phyloP scores from a whole-genome alignment of 768 basidiomycete species.

The Tubosaeta sp. region DNA sequence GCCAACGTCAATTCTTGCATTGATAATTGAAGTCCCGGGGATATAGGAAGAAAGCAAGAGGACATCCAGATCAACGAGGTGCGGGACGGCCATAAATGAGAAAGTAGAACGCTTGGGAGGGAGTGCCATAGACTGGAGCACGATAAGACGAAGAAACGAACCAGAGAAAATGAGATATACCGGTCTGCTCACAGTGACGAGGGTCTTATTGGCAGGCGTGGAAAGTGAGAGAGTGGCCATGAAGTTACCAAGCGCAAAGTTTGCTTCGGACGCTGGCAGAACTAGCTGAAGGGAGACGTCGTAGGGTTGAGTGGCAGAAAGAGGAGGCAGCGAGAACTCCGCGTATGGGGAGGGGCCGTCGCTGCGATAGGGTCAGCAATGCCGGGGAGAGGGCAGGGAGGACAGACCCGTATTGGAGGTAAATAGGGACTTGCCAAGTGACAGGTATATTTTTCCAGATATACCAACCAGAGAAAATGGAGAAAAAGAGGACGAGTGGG shows the following conservation, averaged over 20 bases:
- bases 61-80: slow-evolving; percentile 45
- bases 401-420: slow-evolving; percentile 78
- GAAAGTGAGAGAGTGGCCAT: slow-evolving; percentile 66
- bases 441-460: slow-evolving; percentile 72
- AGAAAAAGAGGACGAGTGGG: slow-evolving; percentile 58
- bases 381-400: neutral
- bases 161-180: slow-evolving; percentile 40
- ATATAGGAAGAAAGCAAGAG: slow-evolving; percentile 55
- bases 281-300: slow-evolving; percentile 64
- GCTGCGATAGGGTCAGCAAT: slow-evolving; percentile 33
- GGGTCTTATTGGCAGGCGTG: slow-evolving; percentile 58
- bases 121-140: slow-evolving; percentile 55
- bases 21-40: slow-evolving; percentile 42
- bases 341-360: slow-evolving; percentile 67
- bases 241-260: slow-evolving; percentile 78
- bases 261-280: slow-evolving; percentile 63
- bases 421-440: slow-evolving; percentile 64
- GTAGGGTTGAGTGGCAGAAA: slow-evolving; percentile 66
- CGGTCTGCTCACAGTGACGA: slow-evolving; percentile 57
- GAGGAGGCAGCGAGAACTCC: slow-evolving; percentile 42
- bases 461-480: slow-evolving; percentile 62
- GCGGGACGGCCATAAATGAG: slow-evolving; percentile 37
- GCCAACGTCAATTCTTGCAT: slow-evolving; percentile 68
- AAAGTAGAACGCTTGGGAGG: slow-evolving; percentile 30
- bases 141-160: slow-evolving; percentile 6